Percentiles rank a stretch among this genome's conserved stretches.
phyloP scores from a whole-genome alignment of 139 green algal genomes.

The Coelastrella sp. region DNA sequence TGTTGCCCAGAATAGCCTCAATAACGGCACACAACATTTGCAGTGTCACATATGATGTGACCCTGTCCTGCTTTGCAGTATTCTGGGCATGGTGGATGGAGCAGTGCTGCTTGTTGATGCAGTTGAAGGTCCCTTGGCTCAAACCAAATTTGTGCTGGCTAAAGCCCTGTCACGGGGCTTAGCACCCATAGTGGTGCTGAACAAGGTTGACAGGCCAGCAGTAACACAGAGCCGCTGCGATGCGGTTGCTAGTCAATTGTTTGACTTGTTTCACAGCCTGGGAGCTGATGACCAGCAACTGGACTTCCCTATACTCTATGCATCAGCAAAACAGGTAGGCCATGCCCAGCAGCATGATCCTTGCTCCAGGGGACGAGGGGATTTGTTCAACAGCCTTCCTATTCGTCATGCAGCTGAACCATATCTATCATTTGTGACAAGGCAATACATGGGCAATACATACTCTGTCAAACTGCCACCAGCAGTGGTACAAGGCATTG shows the following conservation, averaged over 20 bases:
- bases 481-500: not conserved
- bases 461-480: not conserved
- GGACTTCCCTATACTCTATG: conserved; percentile 90
- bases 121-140: conserved; percentile 77
- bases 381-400: too few relatives aligned
- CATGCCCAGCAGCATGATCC: not conserved
- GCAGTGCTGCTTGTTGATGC: conserved; percentile 92
- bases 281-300: conserved; percentile 90
- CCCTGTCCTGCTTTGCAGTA: conserved; percentile 41
- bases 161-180: conserved; percentile 85
- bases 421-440: not conserved
- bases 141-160: conserved; percentile 93
- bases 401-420: not conserved
- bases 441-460: not conserved
- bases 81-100: conserved; percentile 92
- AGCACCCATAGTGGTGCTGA: conserved; percentile 86
- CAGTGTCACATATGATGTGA: not conserved
- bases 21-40: too few relatives aligned
- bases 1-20: too few relatives aligned
- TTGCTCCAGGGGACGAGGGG: not conserved
- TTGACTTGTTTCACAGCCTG: conserved; percentile 89
- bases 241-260: conserved; percentile 75
- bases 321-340: conserved; percentile 73
- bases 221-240: conserved; percentile 69
- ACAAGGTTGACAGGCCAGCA: conserved; percentile 78